Evolutionary conservation across 2,329 filamentous ascomycete species (phyloP).

Genomic region (Cryphonectria carpinicola): DNA sequence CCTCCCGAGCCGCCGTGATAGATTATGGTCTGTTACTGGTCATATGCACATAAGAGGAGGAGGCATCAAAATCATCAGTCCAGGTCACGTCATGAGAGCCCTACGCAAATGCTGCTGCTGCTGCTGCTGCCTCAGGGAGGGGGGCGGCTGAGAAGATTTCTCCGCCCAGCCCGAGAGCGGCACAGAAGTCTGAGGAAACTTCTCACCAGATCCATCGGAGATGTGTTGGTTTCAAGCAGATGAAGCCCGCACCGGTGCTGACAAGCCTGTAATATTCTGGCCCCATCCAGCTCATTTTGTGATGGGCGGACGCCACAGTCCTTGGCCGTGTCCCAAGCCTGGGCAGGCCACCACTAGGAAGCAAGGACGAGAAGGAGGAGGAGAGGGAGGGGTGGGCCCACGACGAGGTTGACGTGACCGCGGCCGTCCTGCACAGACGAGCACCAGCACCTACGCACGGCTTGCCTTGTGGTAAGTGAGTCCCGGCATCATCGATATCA

Average conservation of each 20-base stretch:
- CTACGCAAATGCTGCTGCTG: neutral
- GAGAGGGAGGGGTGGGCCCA: neutral
- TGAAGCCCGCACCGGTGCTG: slow-evolving; percentile 6
- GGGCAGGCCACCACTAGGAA: neutral
- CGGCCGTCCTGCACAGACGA: neutral
- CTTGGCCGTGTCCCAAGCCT: neutral
- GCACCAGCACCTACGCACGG: neutral
- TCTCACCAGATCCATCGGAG: neutral
- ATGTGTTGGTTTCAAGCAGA: slow-evolving; percentile 9
- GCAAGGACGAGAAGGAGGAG: neutral
- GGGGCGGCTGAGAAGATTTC: neutral
- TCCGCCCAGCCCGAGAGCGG: neutral
- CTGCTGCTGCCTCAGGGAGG: neutral
- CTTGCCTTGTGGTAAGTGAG: neutral
- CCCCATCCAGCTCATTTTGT: slow-evolving; percentile 10
- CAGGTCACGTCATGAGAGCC: neutral
- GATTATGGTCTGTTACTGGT: neutral
- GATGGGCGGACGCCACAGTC: slow-evolving; percentile 4
- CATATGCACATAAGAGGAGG: neutral
- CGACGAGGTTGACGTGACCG: neutral
- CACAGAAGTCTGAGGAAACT: neutral
- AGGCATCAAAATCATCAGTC: neutral
- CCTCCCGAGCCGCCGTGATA: neutral
- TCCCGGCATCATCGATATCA: neutral
- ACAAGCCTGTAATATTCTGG: neutral